These are phyloP conservation scores for Phoma sp. DNA, from an alignment of 2,329 filamentous ascomycete genomes.

Conservation along the genomic window DNA sequence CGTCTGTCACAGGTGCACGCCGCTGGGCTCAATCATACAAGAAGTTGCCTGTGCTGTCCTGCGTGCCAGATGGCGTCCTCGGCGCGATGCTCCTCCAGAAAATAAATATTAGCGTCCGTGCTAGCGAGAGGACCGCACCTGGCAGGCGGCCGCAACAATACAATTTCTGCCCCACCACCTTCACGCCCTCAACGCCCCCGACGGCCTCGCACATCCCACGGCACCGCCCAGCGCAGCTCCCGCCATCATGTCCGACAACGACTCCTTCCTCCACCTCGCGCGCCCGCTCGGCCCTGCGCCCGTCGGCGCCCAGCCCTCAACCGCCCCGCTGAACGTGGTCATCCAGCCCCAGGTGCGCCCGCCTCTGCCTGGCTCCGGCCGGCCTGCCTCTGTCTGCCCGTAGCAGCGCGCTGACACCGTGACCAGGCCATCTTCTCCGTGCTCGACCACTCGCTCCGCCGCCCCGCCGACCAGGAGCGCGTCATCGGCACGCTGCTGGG, in stretches of 20 bases:
- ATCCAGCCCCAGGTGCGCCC: constrained; percentile 87
- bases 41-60: too few species aligned
- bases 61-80: too few species aligned
- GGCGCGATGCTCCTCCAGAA: constrained; percentile 11
- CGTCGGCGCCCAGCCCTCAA: constrained; percentile 81
- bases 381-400: too few species aligned
- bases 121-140: constrained; percentile 20
- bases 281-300: constrained; percentile 85
- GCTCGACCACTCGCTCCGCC: constrained; percentile 89
- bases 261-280: constrained; percentile 93
- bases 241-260: constrained; percentile 78
- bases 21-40: too few species aligned
- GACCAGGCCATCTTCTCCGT: constrained; percentile 68
- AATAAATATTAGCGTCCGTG: constrained; percentile 22
- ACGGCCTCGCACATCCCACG: constrained; percentile 12
- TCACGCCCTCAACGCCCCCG: constrained; percentile 25
- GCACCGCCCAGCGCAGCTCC: constrained; percentile 18
- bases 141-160: constrained; percentile 20
- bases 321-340: constrained; percentile 89
- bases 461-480: constrained; percentile 89
- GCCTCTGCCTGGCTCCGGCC: not conserved
- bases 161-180: constrained; percentile 22
- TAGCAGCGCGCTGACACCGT: constrained; percentile 16
- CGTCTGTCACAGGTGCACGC: too few species aligned
- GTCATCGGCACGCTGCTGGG: constrained; percentile 97